These are phyloP conservation scores for Suillus lakei DNA, from an alignment of 768 basidiomycete genomes.

Conservation along the genomic window DNA sequence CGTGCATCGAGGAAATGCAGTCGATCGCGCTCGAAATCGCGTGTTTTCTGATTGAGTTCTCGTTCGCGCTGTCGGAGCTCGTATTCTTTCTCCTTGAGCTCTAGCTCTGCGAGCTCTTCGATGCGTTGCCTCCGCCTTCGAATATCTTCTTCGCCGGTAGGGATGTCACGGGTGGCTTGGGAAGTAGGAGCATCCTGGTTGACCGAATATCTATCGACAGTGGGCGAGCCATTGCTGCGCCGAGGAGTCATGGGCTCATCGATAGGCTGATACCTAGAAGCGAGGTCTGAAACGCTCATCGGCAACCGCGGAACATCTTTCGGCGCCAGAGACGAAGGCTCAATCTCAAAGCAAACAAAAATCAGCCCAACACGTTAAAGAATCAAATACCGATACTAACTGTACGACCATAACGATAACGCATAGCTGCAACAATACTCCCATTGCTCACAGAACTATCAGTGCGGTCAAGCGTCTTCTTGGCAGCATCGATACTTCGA, in stretches of 20 bases:
- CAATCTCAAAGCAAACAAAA: conserved; percentile 42
- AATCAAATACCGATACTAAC: conserved; percentile 43
- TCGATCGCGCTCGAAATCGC: conserved; percentile 64
- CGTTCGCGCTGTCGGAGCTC: conserved; percentile 56
- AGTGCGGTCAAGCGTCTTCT: conserved; percentile 48
- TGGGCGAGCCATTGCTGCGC: conserved; percentile 43
- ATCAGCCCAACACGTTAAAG: conserved; percentile 6
- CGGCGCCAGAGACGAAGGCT: conserved; percentile 55
- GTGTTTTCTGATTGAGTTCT: conserved; percentile 55
- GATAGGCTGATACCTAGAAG: conserved; percentile 59
- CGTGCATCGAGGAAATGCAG: conserved; percentile 43
- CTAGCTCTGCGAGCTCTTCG: conserved; percentile 56
- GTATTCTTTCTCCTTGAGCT: conserved; percentile 59
- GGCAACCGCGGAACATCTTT: conserved; percentile 69
- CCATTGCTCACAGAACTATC: conserved; percentile 59
- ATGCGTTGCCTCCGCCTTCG: conserved; percentile 44
- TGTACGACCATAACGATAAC: conserved; percentile 60
- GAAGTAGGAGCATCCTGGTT: conserved; percentile 25
- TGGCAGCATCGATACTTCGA: conserved; percentile 36
- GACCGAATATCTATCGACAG: conserved; percentile 30
- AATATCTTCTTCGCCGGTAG: conserved; percentile 28
- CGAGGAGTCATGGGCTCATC: conserved; percentile 51
- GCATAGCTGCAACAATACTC: conserved; percentile 72
- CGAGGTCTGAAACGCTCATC: conserved; percentile 65
- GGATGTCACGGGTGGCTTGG: conserved; percentile 22